These are phyloP conservation scores for Harringtonia aguacate DNA, from an alignment of 2,329 filamentous ascomycete species.

Conservation along the genomic window DNA sequence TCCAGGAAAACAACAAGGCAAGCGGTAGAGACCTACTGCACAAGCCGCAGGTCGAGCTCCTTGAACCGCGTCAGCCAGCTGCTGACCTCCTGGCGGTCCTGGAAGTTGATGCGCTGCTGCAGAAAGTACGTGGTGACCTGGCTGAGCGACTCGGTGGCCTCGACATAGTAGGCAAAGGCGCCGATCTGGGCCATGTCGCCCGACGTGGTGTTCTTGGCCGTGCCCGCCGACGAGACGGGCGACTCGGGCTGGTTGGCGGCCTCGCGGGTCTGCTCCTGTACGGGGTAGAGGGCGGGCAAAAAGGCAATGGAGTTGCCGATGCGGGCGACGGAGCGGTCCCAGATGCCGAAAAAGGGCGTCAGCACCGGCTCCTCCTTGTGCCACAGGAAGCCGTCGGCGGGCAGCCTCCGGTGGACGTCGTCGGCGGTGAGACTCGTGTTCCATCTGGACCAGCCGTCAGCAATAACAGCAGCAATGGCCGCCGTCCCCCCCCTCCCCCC, in stretches of 20 bases:
- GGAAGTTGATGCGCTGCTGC: slow-evolving; percentile 21
- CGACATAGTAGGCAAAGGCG: slow-evolving; percentile 26
- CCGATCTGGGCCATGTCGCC: slow-evolving; percentile 19
- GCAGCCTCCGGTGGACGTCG: slow-evolving; percentile 22
- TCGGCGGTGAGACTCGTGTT: slow-evolving; percentile 21
- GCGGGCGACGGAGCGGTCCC: slow-evolving; percentile 19
- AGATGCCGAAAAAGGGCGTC: slow-evolving; percentile 24
- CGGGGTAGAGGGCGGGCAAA: background rate
- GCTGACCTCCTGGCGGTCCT: slow-evolving; percentile 19
- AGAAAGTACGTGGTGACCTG: slow-evolving; percentile 25
- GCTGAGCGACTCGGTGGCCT: slow-evolving; percentile 25
- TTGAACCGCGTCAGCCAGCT: slow-evolving; percentile 29
- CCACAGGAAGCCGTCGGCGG: slow-evolving; percentile 21
- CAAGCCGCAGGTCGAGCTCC: slow-evolving; percentile 25
- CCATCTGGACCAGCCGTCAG: no score
- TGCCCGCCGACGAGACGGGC: background rate
- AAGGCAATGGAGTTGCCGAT: slow-evolving; percentile 20
- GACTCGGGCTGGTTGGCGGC: background rate
- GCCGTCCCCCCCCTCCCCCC: no score
- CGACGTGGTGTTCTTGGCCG: background rate
- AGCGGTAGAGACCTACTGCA: no score
- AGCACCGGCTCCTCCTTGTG: slow-evolving; percentile 18
- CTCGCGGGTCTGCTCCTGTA: background rate
- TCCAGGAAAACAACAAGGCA: no score
- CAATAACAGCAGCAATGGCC: no score